Conservation (phyloP, 495 filamentous ascomycete species). For the Aspergillus wentii region DNA sequence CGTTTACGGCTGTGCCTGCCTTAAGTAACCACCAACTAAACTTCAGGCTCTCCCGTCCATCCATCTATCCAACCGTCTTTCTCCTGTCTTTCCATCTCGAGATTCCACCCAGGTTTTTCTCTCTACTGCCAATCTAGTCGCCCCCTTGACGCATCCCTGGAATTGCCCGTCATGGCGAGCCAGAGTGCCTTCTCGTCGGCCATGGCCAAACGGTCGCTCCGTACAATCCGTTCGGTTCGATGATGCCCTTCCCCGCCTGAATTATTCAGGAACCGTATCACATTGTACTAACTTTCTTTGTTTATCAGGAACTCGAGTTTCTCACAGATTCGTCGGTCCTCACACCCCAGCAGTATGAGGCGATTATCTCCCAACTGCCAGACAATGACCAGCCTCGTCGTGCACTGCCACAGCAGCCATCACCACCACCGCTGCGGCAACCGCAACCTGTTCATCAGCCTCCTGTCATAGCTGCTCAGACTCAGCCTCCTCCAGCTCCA, state of each 20-base stretch:
- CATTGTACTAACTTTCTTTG: conserved; percentile 1
- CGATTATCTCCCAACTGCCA: conserved; percentile 70
- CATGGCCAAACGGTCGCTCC: conserved; percentile 75
- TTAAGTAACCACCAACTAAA: no score
- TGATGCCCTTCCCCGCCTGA: conserved; percentile 12
- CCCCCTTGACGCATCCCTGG: no score
- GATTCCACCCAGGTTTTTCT: not conserved
- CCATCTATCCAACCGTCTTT: not conserved
- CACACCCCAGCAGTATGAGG: conserved; percentile 60
- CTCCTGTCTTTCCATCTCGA: conserved; percentile 1
- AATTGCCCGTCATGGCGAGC: conserved; percentile 32
- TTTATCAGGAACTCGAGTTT: conserved; percentile 78
- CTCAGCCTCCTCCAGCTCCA: conserved; percentile 28
- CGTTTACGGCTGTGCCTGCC: no score
- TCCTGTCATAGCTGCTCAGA: conserved; percentile 24
- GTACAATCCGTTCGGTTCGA: conserved; percentile 81
- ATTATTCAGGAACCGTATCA: not conserved
- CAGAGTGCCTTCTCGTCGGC: conserved; percentile 35
- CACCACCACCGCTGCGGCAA: conserved; percentile 6
- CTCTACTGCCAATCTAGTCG: not conserved
- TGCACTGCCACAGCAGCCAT: conserved; percentile 27
- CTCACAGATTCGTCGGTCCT: conserved; percentile 77
- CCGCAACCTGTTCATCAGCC: conserved; percentile 19
- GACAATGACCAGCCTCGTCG: conserved; percentile 47
- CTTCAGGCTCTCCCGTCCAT: conserved; percentile 5